Evolutionary conservation across 306 rosid species (phyloP).

Genomic region (Lotus japonicus): DNA sequence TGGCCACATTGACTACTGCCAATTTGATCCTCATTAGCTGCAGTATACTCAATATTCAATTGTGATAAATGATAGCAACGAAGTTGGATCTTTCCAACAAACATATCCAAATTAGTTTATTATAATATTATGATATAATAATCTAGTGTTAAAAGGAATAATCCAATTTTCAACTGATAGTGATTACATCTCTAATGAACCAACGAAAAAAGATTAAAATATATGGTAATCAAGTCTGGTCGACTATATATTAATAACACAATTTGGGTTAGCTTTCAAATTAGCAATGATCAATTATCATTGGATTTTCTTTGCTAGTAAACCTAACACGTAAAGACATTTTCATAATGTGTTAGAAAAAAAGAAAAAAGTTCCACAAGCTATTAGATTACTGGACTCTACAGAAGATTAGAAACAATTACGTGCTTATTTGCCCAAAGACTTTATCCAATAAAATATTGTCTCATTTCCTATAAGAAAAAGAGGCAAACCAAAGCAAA

Average conservation of each 20-base stretch:
- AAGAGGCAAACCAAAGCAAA: no score
- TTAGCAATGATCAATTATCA: slow-evolving; percentile 30
- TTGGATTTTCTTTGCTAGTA: slow-evolving; percentile 19
- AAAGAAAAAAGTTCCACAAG: not conserved
- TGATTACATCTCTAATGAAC: slow-evolving; percentile 11
- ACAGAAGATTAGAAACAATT: no score
- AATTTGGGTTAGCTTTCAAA: slow-evolving; percentile 21
- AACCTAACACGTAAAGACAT: slow-evolving; percentile 8
- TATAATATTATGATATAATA: not conserved
- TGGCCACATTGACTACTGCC: slow-evolving; percentile 55
- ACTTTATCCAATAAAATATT: no score
- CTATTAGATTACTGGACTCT: no score
- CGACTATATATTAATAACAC: not conserved
- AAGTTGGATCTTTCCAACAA: not conserved
- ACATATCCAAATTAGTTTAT: not conserved
- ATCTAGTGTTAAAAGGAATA: not conserved
- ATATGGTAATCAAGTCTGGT: not conserved
- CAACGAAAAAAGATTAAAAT: not conserved
- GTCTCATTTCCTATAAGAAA: no score
- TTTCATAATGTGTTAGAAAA: slow-evolving; percentile 5
- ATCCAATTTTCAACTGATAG: not conserved
- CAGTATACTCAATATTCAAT: no score
- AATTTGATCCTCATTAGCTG: slow-evolving; percentile 8
- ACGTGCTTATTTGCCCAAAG: no score
- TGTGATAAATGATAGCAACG: no score